phyloP scores from a whole-genome alignment of 768 basidiomycete genomes.

The Lactarius akahatsu region DNA sequence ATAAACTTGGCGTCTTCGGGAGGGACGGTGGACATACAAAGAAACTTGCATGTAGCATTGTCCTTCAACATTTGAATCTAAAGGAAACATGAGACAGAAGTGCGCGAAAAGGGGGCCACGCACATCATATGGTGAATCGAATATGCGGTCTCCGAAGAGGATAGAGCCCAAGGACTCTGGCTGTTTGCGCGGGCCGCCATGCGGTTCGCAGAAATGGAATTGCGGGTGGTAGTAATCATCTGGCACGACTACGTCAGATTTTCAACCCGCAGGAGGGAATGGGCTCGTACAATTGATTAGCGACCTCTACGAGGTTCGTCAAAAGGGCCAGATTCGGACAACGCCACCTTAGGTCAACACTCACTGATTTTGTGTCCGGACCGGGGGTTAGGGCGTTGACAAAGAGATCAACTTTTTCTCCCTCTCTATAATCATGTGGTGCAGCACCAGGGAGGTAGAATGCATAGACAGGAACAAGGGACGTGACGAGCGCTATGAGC shows the following conservation, averaged over 20 bases:
- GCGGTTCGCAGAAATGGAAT: conserved; percentile 84
- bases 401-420: conserved; percentile 74
- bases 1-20: conserved; percentile 82
- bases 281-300: conserved; percentile 73
- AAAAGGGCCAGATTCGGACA: background rate
- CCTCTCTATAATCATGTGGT: conserved; percentile 73
- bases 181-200: conserved; percentile 65
- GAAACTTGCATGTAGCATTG: conserved; percentile 68
- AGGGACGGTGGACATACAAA: conserved; percentile 65
- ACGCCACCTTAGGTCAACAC: conserved; percentile 32
- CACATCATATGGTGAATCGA: conserved; percentile 86
- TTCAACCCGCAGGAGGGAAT: background rate
- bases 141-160: conserved; percentile 93
- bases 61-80: conserved; percentile 83
- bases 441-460: conserved; percentile 95
- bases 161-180: conserved; percentile 91
- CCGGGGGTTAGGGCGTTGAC: conserved; percentile 84
- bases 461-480: conserved; percentile 40
- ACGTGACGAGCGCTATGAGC: conserved; percentile 28
- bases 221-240: conserved; percentile 92
- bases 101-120: conserved; percentile 32
- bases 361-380: conserved; percentile 68
- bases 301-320: conserved; percentile 61
- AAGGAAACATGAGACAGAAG: conserved; percentile 19
- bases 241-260: conserved; percentile 32